These are phyloP conservation scores for Dactylonectria macrodidyma DNA, from an alignment of 2,329 filamentous ascomycete genomes.

Conservation along the genomic window DNA sequence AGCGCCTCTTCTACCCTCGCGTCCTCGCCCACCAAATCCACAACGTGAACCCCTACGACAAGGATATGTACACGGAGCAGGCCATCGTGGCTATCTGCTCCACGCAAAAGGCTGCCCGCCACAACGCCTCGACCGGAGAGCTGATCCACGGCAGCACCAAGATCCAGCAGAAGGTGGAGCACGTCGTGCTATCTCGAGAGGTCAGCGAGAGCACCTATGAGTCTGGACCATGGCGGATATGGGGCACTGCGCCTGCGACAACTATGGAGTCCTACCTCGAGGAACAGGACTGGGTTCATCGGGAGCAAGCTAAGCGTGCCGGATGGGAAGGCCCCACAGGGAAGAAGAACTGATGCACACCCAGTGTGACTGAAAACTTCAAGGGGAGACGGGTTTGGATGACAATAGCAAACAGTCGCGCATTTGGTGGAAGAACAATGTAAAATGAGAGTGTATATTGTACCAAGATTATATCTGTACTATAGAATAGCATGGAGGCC, in stretches of 20 bases:
- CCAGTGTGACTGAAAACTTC: neutral
- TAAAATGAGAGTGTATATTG: slow-evolving; percentile 39
- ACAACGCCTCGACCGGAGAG: slow-evolving; percentile 54
- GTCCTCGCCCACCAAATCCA: slow-evolving; percentile 70
- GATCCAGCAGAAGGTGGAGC: slow-evolving; percentile 72
- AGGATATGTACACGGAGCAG: slow-evolving; percentile 59
- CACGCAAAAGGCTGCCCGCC: slow-evolving; percentile 67
- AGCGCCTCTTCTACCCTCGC: slow-evolving; percentile 58
- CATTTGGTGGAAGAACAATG: slow-evolving; percentile 31
- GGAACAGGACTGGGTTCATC: slow-evolving; percentile 54
- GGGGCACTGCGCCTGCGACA: slow-evolving; percentile 73
- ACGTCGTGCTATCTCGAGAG: slow-evolving; percentile 72
- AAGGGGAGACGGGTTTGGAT: neutral
- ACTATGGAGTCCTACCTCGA: slow-evolving; percentile 59
- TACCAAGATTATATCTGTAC: slow-evolving; percentile 49
- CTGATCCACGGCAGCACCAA: slow-evolving; percentile 63
- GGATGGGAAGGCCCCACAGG: slow-evolving; percentile 49
- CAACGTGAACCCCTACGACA: slow-evolving; percentile 60
- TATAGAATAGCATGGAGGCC: slow-evolving; percentile 47
- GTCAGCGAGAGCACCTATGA: slow-evolving; percentile 63
- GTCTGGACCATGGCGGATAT: slow-evolving; percentile 72
- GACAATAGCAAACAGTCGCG: slow-evolving; percentile 5
- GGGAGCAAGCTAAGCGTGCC: slow-evolving; percentile 52
- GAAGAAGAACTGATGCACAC: slow-evolving; percentile 35
- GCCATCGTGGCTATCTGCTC: slow-evolving; percentile 73